Evolutionary conservation across 148 eudicot species (phyloP), one percentile per base, ranked within the genome.

Genomic region (Pouteria glomerata): DNA sequence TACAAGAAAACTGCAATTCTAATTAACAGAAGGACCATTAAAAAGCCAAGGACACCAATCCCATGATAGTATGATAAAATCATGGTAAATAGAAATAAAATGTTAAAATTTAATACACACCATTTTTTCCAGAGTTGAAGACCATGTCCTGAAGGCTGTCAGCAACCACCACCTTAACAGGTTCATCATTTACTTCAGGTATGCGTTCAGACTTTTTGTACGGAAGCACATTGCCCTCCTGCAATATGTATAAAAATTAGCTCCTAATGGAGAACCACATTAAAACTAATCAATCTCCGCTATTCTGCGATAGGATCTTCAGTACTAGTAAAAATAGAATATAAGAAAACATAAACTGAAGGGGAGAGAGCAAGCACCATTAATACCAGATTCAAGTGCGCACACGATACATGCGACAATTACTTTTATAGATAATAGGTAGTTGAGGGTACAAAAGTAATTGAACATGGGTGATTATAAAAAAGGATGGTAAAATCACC

Each of bases 91-190:
- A 42, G 4, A 29, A 37, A 10, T 24, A 45, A 68, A 57, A 4
- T 31, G n/a, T 35, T 42, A 8, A 57, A 0, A 51, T 23, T 27
- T n/a, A 18, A 13, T 29, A 31, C 81, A 39, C 52, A 86, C 92
- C 92, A 59, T 86, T 84, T 74, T 88, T 84, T 57, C 83, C 87
- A 44, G 93, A 82, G 23, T 86, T 84, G 62, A 79, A 73, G 61
- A 89, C 84, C 52, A 86, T 69, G 72, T 89, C 90, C 47, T 82
- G 68, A 0, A 89, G 62, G 74, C 56, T 88, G 71, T 89, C 90
- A 4, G 85, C 88, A 42, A 89, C 93, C 23, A 86, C 88, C 57
- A 89, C 88, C 76, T 89, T 89, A 63, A 89, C 90, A 56, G 90
- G 90, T 70, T 86, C 90, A 35, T 84, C 73, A 69, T 86, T 86